A percentile compares a stretch with the other conserved stretches of the same genome.
Conservation (phyloP, 805 yeast species). For the Tetrapisispora fleetii region DNA sequence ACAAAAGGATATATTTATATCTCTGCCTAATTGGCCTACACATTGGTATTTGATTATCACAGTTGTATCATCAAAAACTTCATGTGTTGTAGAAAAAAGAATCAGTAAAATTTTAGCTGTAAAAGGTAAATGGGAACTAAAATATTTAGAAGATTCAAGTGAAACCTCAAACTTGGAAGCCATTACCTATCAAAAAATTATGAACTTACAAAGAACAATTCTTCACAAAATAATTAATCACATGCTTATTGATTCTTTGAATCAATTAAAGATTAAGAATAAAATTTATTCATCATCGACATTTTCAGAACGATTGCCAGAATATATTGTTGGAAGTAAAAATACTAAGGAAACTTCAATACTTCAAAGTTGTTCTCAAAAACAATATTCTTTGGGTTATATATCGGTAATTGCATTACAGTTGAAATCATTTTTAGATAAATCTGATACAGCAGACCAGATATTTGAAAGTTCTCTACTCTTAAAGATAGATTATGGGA, state of each 20-base stretch:
- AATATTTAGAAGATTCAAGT: slow-evolving; percentile 21
- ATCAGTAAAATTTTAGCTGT: slow-evolving; percentile 26
- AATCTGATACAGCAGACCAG: slow-evolving; percentile 20
- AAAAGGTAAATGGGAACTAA: slow-evolving; percentile 27
- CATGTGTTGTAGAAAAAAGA: slow-evolving; percentile 26
- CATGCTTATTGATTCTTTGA: slow-evolving; percentile 29
- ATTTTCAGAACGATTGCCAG: slow-evolving; percentile 13
- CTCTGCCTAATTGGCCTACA: slow-evolving; percentile 28
- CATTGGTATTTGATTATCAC: slow-evolving; percentile 29
- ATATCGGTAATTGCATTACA: slow-evolving; percentile 22
- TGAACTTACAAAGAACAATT: slow-evolving; percentile 23
- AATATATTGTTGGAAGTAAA: slow-evolving; percentile 11
- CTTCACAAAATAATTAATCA: slow-evolving; percentile 28
- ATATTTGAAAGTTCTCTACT: slow-evolving; percentile 26
- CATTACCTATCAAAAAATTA: slow-evolving; percentile 27
- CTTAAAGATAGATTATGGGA: slow-evolving; percentile 24
- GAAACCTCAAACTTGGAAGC: slow-evolving; percentile 23
- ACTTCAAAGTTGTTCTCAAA: background rate
- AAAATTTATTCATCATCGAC: slow-evolving; percentile 16
- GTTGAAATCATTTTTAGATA: slow-evolving; percentile 25
- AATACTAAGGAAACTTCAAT: background rate
- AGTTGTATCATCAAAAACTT: slow-evolving; percentile 24
- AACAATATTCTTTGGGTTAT: background rate
- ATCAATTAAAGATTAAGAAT: slow-evolving; percentile 24
- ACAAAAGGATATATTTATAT: slow-evolving; percentile 24